These are phyloP conservation scores for Pseudocercospora crystallina DNA, from an alignment of 2,329 filamentous ascomycete species.

Conservation along the genomic window DNA sequence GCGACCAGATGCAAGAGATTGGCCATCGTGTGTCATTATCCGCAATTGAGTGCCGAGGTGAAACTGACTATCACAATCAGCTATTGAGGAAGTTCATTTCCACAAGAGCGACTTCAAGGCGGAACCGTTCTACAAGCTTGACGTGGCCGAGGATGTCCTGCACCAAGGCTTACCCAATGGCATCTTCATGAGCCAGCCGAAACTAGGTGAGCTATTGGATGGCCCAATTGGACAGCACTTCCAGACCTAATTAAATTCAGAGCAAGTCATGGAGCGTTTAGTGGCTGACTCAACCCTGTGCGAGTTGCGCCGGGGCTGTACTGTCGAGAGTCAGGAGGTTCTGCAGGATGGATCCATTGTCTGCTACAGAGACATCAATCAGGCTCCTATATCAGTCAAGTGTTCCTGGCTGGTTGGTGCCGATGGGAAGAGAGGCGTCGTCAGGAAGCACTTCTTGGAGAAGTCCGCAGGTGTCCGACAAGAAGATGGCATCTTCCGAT, in stretches of 20 bases:
- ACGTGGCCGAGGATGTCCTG: constrained; percentile 3
- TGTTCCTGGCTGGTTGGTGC: constrained; percentile 43
- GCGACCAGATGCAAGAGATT: constrained; percentile 5
- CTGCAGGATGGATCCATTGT: constrained; percentile 24
- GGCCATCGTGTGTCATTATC: constrained; percentile 4
- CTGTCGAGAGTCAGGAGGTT: constrained; percentile 9
- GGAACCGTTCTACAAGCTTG: constrained; percentile 2
- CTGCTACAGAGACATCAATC: constrained; percentile 14
- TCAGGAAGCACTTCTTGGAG: constrained; percentile 49
- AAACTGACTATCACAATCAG: background rate
- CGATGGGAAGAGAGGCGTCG: constrained; percentile 51
- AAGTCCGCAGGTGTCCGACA: constrained; percentile 42
- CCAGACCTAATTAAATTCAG: background rate
- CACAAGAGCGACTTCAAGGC: constrained; percentile 1
- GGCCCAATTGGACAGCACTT: no score
- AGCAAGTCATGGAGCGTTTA: background rate
- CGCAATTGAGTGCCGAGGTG: no score
- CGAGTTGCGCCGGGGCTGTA: constrained; percentile 9
- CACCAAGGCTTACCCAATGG: constrained; percentile 8
- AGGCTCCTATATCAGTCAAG: constrained; percentile 14
- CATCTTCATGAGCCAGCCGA: constrained; percentile 11
- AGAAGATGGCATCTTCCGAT: constrained; percentile 29
- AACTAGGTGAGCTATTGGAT: constrained; percentile 3
- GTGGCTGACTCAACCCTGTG: background rate
- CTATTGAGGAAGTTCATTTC: constrained; percentile 6